Base-by-base conservation (phyloP, 1,139 yeast species). In the Candida sojae region DNA sequence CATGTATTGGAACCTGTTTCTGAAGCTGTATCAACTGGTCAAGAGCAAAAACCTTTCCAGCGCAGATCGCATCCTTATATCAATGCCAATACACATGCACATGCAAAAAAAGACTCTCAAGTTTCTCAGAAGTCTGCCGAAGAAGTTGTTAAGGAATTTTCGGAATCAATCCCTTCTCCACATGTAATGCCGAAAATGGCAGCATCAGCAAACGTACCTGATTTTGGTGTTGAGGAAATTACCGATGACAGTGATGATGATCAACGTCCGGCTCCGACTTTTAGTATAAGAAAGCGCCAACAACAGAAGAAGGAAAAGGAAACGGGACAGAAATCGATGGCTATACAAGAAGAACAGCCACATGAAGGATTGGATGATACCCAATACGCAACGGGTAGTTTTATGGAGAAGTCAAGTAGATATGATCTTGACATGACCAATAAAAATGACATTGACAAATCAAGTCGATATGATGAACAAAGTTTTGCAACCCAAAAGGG, bases 221-320 rank as follows among this genome's bases (percentile, higher is more conserved):
- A 71, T 49, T 70, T 66, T 56, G 77, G 76, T 6, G 72, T 71
- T 43, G 77, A 72, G 53, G 77, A 72, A 54, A 66, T 67, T 3
- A 56, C 59, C 6, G 72, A 65, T 42, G 72, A 66, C 42, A 63
- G 70, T 48, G 73, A 70, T 37, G 58, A 51, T 23, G 68, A 62
- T 33, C 53, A 52, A 32, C 53, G 48, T 39, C 43, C 47, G 26
- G 62, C 39, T 11, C 40, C 45, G 2, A 35, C 36, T 6, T 31
- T 45, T n/a, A 45, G 45, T 30, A 40, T 45, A 5, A 28, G 42
- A 39, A 45, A 41, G 7, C 48, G 48, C 10, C 36, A 35, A 21
- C 42, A 28, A 9, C 43, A 42, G 23, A 34, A 39, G n/a, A 35
- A 17, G 21, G 31, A 36, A 44, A 36, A n/a, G 21, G 29, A 26